These are phyloP conservation scores for Pulveroboletus ravenelii DNA, from an alignment of 768 basidiomycete species.

Conservation along the genomic window DNA sequence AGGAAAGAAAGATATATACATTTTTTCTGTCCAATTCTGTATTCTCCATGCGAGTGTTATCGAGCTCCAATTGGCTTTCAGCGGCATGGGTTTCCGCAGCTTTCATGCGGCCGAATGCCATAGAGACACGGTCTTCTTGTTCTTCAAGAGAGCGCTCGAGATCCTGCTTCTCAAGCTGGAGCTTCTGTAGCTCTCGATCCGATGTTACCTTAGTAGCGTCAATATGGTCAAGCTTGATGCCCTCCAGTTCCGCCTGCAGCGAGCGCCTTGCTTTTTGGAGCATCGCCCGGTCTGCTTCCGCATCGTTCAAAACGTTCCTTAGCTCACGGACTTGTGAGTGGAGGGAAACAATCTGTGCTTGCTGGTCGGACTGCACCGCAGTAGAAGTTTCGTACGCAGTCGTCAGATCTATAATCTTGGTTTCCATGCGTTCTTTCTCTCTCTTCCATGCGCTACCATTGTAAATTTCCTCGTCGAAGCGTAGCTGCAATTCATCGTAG, in stretches of 20 bases:
- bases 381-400: slow-evolving; percentile 72
- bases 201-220: slow-evolving; percentile 67
- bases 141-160: slow-evolving; percentile 74
- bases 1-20: slow-evolving; percentile 36
- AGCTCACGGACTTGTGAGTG: slow-evolving; percentile 86
- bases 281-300: slow-evolving; percentile 73
- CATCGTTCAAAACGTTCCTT: slow-evolving; percentile 75
- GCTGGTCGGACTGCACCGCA: slow-evolving; percentile 73
- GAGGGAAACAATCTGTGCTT: slow-evolving; percentile 75
- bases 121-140: slow-evolving; percentile 65
- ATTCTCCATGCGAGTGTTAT: slow-evolving; percentile 74
- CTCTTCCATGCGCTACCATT: slow-evolving; percentile 80
- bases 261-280: slow-evolving; percentile 79
- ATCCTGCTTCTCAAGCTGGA: slow-evolving; percentile 79
- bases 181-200: slow-evolving; percentile 68
- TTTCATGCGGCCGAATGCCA: slow-evolving; percentile 74
- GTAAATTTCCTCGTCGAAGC: slow-evolving; percentile 74
- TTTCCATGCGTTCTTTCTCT: slow-evolving; percentile 82
- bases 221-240: slow-evolving; percentile 70
- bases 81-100: slow-evolving; percentile 73
- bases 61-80: slow-evolving; percentile 73
- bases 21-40: slow-evolving; percentile 75
- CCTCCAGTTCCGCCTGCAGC: slow-evolving; percentile 74
- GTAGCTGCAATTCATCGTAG: slow-evolving; percentile 68
- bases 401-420: slow-evolving; percentile 70